Evolutionary conservation across 1,284 basidiomycete genomes (phyloP).

Genomic region (Malassezia obtusa): DNA sequence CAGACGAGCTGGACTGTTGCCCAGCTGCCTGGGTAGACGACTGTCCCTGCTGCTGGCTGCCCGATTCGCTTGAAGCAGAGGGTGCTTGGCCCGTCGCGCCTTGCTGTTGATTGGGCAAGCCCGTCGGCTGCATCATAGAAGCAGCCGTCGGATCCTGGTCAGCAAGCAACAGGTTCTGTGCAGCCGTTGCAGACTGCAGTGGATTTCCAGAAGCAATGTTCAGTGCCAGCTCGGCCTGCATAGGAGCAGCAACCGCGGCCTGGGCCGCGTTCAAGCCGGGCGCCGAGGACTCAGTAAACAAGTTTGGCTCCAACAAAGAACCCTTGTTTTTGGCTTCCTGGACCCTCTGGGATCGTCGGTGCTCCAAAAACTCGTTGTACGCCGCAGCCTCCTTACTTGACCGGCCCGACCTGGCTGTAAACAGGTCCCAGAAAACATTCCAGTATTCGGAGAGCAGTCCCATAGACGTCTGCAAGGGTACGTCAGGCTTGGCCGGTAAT

Average conservation of each 20-base stretch:
- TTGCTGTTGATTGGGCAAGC: no score
- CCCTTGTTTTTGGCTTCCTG: conserved; percentile 8
- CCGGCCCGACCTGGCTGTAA: conserved; percentile 34
- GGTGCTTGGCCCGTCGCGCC: no score
- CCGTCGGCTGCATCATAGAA: not conserved
- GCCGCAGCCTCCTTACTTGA: conserved; percentile 31
- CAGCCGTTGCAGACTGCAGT: not conserved
- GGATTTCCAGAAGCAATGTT: not conserved
- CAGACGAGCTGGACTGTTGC: no score
- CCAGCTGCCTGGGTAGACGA: no score
- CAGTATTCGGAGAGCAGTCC: conserved; percentile 47
- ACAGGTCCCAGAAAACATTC: conserved; percentile 47
- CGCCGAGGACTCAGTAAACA: not conserved
- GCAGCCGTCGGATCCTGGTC: not conserved
- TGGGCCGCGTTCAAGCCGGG: not conserved
- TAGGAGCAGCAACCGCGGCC: not conserved
- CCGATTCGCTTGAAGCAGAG: no score
- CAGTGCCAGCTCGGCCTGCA: not conserved
- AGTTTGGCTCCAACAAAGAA: not conserved
- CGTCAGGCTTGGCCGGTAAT: conserved; percentile 38
- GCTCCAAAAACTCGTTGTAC: conserved; percentile 37
- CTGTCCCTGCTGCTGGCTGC: no score
- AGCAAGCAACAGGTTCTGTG: not conserved
- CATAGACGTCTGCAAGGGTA: conserved; percentile 37
- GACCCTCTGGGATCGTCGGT: conserved; percentile 28